Conservation (phyloP, 176 grass and related monocot genomes). For the Dendrocalamus sinicus region DNA sequence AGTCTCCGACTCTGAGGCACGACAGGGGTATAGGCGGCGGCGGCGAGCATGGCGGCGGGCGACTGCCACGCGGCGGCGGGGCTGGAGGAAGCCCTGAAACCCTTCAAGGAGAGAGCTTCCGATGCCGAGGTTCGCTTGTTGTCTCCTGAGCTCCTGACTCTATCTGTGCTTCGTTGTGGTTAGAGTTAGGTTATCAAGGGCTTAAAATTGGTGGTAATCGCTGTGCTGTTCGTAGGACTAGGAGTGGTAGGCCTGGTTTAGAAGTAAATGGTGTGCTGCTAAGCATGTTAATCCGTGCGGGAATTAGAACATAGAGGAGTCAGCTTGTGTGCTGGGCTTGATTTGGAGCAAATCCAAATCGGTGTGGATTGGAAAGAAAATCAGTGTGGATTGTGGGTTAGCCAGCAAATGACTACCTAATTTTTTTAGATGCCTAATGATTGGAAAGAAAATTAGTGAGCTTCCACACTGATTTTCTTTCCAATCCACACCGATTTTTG, state of each 20-base stretch:
- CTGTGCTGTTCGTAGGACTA: neutral
- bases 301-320: neutral
- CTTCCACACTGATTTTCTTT: too few relatives aligned
- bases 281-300: neutral
- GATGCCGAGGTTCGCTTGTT: conserved; percentile 67
- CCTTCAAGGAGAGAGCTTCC: conserved; percentile 70
- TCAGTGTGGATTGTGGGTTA: too few relatives aligned
- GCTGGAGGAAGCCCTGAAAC: conserved; percentile 56
- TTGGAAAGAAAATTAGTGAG: too few relatives aligned
- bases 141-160: neutral
- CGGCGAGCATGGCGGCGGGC: conserved; percentile 59
- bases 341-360: conserved; percentile 14
- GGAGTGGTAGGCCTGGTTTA: neutral
- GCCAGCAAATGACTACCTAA: neutral
- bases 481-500: neutral
- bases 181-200: neutral
- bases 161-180: neutral
- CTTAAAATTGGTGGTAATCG: neutral
- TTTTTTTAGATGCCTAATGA: neutral
- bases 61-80: conserved; percentile 23
- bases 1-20: neutral
- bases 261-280: neutral
- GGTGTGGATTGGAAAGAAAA: neutral
- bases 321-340: neutral
- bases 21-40: neutral